phyloP scores from a whole-genome alignment of 169 alveolate genomes.

The Theileria equi region DNA sequence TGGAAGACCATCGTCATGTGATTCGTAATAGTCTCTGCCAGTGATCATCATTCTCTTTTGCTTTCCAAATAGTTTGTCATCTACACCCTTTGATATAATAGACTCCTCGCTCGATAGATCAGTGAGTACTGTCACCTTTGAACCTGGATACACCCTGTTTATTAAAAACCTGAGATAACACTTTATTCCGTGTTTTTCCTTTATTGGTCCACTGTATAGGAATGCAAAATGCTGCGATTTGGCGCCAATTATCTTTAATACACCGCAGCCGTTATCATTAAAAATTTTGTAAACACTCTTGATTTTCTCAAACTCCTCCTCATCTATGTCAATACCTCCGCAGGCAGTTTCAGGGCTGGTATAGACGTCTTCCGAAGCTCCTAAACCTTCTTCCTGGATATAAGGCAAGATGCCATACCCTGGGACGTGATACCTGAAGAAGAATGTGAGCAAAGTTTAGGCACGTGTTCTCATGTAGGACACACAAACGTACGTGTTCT shows the following conservation, averaged over 20 bases:
- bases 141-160: slow-evolving; percentile 59
- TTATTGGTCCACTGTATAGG: slow-evolving; percentile 61
- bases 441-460: not conserved
- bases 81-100: slow-evolving; percentile 25
- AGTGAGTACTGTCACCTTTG: slow-evolving; percentile 53
- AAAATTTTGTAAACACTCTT: slow-evolving; percentile 54
- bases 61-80: slow-evolving; percentile 45
- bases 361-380: slow-evolving; percentile 64
- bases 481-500: slow-evolving; percentile 28
- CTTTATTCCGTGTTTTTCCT: slow-evolving; percentile 58
- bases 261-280: slow-evolving; percentile 67
- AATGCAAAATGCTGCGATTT: slow-evolving; percentile 67
- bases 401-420: slow-evolving; percentile 31
- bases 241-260: slow-evolving; percentile 67
- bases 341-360: slow-evolving; percentile 69
- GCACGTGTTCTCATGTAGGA: not conserved
- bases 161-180: slow-evolving; percentile 36
- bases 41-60: slow-evolving; percentile 46
- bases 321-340: slow-evolving; percentile 68
- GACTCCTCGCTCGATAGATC: slow-evolving; percentile 28
- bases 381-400: slow-evolving; percentile 65
- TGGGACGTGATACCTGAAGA: slow-evolving; percentile 40
- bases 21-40: slow-evolving; percentile 51
- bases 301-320: slow-evolving; percentile 61
- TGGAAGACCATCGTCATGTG: slow-evolving; percentile 47